Conservation (phyloP, 1,284 basidiomycete species). For the Tremellales sp. region DNA sequence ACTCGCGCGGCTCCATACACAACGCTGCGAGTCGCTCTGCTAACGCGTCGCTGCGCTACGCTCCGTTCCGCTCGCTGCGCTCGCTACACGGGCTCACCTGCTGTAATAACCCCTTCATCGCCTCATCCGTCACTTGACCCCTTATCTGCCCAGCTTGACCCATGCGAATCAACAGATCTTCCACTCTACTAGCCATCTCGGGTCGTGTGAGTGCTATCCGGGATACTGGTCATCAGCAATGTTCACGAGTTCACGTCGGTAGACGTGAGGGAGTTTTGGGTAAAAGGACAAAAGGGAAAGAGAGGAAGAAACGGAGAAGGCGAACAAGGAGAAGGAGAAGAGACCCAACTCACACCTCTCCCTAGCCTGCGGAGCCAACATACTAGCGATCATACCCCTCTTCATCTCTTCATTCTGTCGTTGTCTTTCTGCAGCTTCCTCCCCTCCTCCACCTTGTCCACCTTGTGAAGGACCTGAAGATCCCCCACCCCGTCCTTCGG, state of each 20-base stretch:
- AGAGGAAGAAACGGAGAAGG: neutral
- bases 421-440: constrained; percentile 42
- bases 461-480: too few species aligned
- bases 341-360: constrained; percentile 72
- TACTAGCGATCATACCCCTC: constrained; percentile 71
- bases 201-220: constrained; percentile 91
- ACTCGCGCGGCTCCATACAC: too few species aligned
- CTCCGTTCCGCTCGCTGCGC: too few species aligned
- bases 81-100: constrained; percentile 58
- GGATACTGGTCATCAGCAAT: constrained; percentile 58
- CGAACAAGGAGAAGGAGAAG: neutral
- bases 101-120: constrained; percentile 86
- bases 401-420: constrained; percentile 58
- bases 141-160: constrained; percentile 87
- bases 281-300: neutral
- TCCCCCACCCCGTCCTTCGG: constrained; percentile 8
- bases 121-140: constrained; percentile 77
- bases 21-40: too few species aligned
- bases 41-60: too few species aligned
- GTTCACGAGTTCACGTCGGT: neutral
- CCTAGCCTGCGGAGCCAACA: constrained; percentile 79
- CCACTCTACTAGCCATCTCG: constrained; percentile 78
- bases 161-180: constrained; percentile 81
- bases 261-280: neutral
- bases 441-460: constrained; percentile 10